Base-by-base conservation (phyloP, 2,329 filamentous ascomycete genomes). In the Pyrenochaeta sp. region DNA sequence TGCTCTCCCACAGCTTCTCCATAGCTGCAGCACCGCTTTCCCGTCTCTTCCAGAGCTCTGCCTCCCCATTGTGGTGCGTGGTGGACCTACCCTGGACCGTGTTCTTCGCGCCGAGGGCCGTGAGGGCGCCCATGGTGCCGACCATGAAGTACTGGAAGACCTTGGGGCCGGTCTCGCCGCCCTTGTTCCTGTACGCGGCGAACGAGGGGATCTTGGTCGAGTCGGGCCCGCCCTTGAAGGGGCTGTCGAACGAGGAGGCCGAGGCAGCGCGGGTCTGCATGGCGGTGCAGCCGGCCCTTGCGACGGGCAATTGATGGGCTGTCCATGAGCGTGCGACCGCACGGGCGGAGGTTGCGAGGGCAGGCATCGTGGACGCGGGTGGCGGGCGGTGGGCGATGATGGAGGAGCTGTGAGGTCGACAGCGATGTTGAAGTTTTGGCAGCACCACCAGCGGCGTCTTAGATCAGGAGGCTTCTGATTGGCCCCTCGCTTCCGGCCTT, bases 71-170 rank as follows among this genome's bases (percentile, higher is more conserved):
- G 27, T 41, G 19, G 14, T 35, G 42, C 29, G 32, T 21, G 27
- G 29, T 15, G 22, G 41, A 58, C 88, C 72, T 84, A 99, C 94
- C 93, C 83, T 96, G 90, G 62, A 99, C 90, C 58, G 94, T 97
- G 66, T 89, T 90, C 87, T 99, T 99, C 72, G 93, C 94, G 70
- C 93, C 93, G 60, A 94, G 88, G 46, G 93, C 93, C 57, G 88
- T 86, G 72, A 97, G 82, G 68, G 94, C 88, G 72, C 94, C 94
- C 82, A 99, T 88, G 43, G 90, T 87, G 67, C 94, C 94, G 60
- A 96, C 94, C 90, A 97, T 96, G 79, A 99, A 97, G 84, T 99
- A 99, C 68, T 87, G 86, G 75, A 96, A 94, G 62, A 96, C 80
- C 80, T 92, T 88, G 78, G 96, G 96, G 68, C 81, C 80, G 60